Evolutionary conservation across 257 asterid genomes (phyloP).

Genomic region (Nicotiana sylvestris): DNA sequence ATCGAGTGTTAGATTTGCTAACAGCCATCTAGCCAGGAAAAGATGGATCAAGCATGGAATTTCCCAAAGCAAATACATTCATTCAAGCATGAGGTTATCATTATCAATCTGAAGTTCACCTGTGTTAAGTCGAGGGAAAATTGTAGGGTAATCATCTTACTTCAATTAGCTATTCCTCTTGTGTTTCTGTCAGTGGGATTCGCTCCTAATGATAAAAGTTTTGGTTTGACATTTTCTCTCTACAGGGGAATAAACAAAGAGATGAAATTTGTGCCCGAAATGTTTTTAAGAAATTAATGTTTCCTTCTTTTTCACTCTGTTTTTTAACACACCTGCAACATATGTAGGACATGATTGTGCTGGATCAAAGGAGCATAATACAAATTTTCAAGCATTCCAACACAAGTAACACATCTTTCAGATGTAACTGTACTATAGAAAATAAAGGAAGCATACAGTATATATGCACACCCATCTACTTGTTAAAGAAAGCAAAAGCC

Average conservation of each 20-base stretch:
- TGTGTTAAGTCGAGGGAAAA: neutral
- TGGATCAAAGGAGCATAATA: constrained; percentile 5
- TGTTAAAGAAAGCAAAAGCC: neutral
- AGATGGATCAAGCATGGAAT: neutral
- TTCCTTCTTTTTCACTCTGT: neutral
- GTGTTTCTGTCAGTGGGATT: neutral
- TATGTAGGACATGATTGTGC: neutral
- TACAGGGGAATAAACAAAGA: neutral
- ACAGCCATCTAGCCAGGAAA: neutral
- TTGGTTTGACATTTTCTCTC: neutral
- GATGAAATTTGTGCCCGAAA: neutral
- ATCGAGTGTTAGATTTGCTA: neutral
- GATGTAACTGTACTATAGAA: neutral
- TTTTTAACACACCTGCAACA: neutral
- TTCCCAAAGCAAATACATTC: neutral
- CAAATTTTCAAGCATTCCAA: neutral
- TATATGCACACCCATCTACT: neutral
- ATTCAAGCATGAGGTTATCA: neutral
- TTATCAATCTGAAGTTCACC: neutral
- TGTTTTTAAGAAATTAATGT: neutral
- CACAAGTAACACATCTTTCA: neutral
- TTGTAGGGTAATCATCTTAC: neutral
- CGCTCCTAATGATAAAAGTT: neutral
- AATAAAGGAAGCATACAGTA: neutral
- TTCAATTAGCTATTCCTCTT: neutral